Conservation (phyloP, 2,329 filamentous ascomycete species). For the Hansfordia pulvinata region DNA sequence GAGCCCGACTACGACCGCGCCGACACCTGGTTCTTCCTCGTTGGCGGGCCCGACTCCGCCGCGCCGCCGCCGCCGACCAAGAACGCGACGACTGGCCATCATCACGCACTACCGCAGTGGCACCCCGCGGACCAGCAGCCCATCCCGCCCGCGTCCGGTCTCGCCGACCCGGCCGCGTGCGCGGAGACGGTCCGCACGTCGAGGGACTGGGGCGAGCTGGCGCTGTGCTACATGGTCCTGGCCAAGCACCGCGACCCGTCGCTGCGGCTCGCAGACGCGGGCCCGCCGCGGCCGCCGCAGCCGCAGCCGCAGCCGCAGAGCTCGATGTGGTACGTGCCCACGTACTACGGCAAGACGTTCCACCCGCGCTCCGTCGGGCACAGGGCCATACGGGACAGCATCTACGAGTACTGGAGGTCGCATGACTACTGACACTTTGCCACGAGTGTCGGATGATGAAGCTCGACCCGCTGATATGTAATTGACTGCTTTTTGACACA, state of each 20-base stretch:
- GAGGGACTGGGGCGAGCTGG: slow-evolving; percentile 27
- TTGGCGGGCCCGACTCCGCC: slow-evolving; percentile 27
- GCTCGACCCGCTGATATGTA: no score
- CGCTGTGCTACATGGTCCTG: slow-evolving; percentile 29
- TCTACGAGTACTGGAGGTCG: slow-evolving; percentile 20
- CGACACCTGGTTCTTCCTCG: slow-evolving; percentile 34
- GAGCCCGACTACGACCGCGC: slow-evolving; percentile 28
- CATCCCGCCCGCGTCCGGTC: slow-evolving; percentile 15
- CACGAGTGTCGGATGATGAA: no score
- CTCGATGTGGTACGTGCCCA: slow-evolving; percentile 32
- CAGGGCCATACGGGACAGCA: slow-evolving; percentile 19
- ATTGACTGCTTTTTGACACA: no score
- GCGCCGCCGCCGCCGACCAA: no score
- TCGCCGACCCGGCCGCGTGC: slow-evolving; percentile 23
- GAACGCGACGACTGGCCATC: slow-evolving; percentile 10
- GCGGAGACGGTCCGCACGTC: slow-evolving; percentile 17
- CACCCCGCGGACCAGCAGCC: slow-evolving; percentile 4
- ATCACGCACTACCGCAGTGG: no score
- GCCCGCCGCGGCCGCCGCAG: no score
- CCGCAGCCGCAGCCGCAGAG: slow-evolving; percentile 7
- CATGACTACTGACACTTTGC: no score
- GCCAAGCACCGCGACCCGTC: slow-evolving; percentile 20
- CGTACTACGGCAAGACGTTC: slow-evolving; percentile 30
- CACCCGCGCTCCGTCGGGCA: slow-evolving; percentile 27
- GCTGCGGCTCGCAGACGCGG: slow-evolving; percentile 14